Evolutionary conservation across 2,329 filamentous ascomycete genomes (phyloP), one percentile per base, ranked within the genome.

Genomic region (Malbranchea cinnamomea): DNA sequence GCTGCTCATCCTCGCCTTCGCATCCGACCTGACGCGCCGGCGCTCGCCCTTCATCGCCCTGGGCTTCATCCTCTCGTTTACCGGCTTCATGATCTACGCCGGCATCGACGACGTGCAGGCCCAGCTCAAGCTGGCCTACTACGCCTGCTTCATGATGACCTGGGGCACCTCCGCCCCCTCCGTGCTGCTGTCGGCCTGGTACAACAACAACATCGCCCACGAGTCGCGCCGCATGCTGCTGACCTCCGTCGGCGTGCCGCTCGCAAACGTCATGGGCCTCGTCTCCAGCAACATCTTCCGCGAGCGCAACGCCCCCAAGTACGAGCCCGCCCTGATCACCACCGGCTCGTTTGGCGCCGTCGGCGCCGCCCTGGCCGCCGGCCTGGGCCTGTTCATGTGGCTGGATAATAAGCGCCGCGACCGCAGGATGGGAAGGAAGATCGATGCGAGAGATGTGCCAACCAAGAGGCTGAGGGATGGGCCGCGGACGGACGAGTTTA

Each of bases 131-230:
- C 26, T 82, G 1, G 78, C 77, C 1, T 84, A 84, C 45, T 83
- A 74, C 39, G 76, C 78, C 4, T 74, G 68, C 32, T 85, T 84
- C 50, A 78, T 84, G 74, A 82, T 84, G 76, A 78, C 73, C 7
- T 83, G 77, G 73, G 79, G 79, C 10, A 82, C 77, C 0, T 75
- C 72, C 1, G 78, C 78, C 0, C 78, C 80, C 0, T 78, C 71
- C 0, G 78, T 84, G 6, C 60, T 85, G 8, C 59, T 79, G 4
- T 57, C 72, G 40, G 61, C 71, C 33, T 77, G 74, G 74, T 84
- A 83, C 56, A 85, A 81, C 56, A 85, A 85, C 60, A 87, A 87
- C 48, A 68, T 83, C 33, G 78, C 78, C 1, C 68, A 85, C 43
- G 80, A 85, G 52, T 74, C 75, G 34, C 69, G 73, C 21, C 73